phyloP scores from a whole-genome alignment of 306 rosid species.

The Vicia faba region DNA sequence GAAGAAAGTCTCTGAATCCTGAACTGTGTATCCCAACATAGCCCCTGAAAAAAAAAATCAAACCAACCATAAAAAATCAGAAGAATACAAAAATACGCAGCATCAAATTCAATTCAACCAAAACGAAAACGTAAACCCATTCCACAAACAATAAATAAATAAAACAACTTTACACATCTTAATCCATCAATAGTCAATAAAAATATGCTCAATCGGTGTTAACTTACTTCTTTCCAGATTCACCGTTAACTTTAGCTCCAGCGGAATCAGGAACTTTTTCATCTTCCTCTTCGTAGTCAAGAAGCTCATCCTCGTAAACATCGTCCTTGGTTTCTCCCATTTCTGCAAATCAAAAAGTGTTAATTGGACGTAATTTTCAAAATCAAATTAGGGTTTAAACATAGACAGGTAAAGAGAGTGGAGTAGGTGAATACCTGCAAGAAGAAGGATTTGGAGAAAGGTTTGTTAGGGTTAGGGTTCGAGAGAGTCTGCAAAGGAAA shows the following conservation, averaged over 20 bases:
- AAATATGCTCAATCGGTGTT: neutral
- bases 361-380: conserved; percentile 14
- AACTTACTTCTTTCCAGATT: conserved; percentile 80
- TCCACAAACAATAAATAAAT: neutral
- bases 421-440: conserved; percentile 48
- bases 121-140: neutral
- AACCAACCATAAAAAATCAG: neutral
- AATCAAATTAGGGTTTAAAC: conserved; percentile 38
- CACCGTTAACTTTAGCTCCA: conserved; percentile 83
- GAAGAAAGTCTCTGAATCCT: conserved; percentile 97
- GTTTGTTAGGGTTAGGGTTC: conserved; percentile 38
- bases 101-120: neutral
- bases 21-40: conserved; percentile 99
- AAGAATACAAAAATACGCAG: neutral
- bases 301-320: conserved; percentile 90
- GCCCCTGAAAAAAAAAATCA: conserved; percentile 55
- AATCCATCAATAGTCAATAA: neutral
- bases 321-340: conserved; percentile 97
- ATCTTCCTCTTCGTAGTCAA: conserved; percentile 94
- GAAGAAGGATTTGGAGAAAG: conserved; percentile 23
- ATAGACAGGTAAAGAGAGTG: neutral
- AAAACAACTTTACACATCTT: neutral
- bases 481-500: conserved; percentile 76
- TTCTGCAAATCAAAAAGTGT: conserved; percentile 41
- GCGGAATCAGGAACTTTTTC: conserved; percentile 80